These are phyloP conservation scores for Gossypium mustelinum DNA, from an alignment of 345 rosid species.

Conservation along the genomic window DNA sequence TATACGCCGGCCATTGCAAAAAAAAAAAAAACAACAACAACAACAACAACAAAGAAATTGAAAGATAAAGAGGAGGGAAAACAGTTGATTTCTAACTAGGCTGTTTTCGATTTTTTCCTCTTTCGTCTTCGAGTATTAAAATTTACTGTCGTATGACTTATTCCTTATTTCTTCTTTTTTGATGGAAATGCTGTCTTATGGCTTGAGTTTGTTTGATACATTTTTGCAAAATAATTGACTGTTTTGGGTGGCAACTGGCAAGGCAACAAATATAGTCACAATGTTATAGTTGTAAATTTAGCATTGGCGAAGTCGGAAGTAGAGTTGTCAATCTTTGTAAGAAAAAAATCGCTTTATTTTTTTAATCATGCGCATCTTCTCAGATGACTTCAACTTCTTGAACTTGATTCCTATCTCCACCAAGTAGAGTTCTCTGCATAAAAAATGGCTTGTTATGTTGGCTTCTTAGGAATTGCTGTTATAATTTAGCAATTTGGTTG, in stretches of 20 bases:
- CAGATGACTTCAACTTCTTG: neutral
- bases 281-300: neutral
- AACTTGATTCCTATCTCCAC: neutral
- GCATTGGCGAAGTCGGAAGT: neutral
- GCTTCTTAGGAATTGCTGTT: too few species aligned
- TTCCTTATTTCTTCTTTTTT: too few species aligned
- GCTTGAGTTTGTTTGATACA: neutral
- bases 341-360: neutral
- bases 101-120: neutral
- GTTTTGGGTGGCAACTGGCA: neutral
- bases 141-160: neutral
- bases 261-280: neutral
- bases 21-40: neutral
- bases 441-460: too few species aligned
- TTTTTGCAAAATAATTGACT: neutral
- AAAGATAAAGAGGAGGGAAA: neutral
- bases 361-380: neutral
- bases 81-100: neutral
- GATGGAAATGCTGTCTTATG: neutral
- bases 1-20: neutral
- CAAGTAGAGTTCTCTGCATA: neutral
- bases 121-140: neutral
- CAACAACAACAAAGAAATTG: neutral
- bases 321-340: neutral
- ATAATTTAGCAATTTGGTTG: too few species aligned